Base-by-base conservation (phyloP, 2,329 filamentous ascomycete species). In the Coniosporium uncinatum region DNA sequence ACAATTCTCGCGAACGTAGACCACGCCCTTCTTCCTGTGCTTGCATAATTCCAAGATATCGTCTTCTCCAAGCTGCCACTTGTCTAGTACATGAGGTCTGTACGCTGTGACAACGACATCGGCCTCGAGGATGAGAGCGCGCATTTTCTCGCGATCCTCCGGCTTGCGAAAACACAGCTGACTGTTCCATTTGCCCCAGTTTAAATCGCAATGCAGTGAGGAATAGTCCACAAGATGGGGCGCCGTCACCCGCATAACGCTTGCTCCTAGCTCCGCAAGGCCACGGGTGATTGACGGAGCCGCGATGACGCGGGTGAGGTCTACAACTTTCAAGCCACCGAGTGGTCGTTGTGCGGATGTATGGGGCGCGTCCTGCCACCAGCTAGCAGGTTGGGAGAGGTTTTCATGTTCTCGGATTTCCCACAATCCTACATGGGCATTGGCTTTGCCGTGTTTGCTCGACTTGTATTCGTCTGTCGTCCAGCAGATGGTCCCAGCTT, bases 31-130 rank as follows among this genome's bases (percentile, higher is more conserved):
- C 2, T 56, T 59, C 6, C 70, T 56, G 5, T 63, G 54, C 36
- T 63, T 58, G 2, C 58, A 63, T 33, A 71, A 41, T 5, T 69
- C 60, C 4, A 70, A 51, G 21, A 73, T 53, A 2, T 59, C 64
- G 3, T 65, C 52, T 0, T 56, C 52, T 0, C 63, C 61, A 43
- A 74, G 71, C 0, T 71, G 73, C 20, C 64, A 63, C 41, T 67
- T 67, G 14, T 71, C 66, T 39, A 76, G 54, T 1, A 66, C 67
- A 0, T 63, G 63, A 0, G 71, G 72, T 3, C 71, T 63, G 43
- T 74, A 76, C 0, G 67, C 73, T 42, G 73, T 61, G 4, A 76
- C 58, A 1, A 76, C 59, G 1, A 76, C 67, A 45, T 76, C 73
- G 0, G 72, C 73, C 5, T 72, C 66, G 3, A 50, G 46, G 5